Percentiles rank a stretch among this genome's conserved stretches.
phyloP scores from a whole-genome alignment of 2,329 filamentous ascomycete species.

The Aaosphaeria pasadenensis region DNA sequence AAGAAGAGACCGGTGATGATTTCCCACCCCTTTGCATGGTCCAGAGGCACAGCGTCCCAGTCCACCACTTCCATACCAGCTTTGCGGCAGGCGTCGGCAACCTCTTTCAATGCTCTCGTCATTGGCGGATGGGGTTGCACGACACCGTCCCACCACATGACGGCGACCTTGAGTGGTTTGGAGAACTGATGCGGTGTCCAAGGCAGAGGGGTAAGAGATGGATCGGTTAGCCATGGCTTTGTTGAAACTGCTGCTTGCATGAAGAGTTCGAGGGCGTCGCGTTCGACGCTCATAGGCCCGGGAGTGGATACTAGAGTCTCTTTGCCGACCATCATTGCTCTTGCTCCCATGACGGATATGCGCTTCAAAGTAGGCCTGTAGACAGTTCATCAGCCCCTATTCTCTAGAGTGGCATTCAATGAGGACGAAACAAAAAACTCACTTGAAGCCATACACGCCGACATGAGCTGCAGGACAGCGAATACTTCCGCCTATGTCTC shows the following conservation, averaged over 20 bases:
- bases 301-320: conserved; percentile 47
- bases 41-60: conserved; percentile 49
- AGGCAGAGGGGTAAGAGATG: conserved; percentile 55
- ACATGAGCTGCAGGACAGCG: conserved; percentile 56
- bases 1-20: conserved; percentile 40
- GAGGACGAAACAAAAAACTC: too few species aligned
- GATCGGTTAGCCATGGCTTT: conserved; percentile 55
- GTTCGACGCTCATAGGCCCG: conserved; percentile 52
- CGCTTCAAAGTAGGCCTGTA: conserved; percentile 42
- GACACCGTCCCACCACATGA: conserved; percentile 62
- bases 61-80: conserved; percentile 53
- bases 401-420: too few species aligned
- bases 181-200: conserved; percentile 40
- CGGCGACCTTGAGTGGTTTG: conserved; percentile 50
- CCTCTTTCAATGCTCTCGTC: conserved; percentile 49
- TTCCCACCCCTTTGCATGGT: conserved; percentile 46
- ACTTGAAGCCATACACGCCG: conserved; percentile 52
- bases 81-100: conserved; percentile 42
- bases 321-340: conserved; percentile 37
- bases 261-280: conserved; percentile 53
- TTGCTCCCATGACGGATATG: conserved; percentile 37
- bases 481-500: conserved; percentile 53
- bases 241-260: conserved; percentile 47
- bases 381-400: too few species aligned
- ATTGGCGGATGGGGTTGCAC: conserved; percentile 65